Conservation (phyloP, 495 filamentous ascomycete species). For the Penicillium lagena region DNA sequence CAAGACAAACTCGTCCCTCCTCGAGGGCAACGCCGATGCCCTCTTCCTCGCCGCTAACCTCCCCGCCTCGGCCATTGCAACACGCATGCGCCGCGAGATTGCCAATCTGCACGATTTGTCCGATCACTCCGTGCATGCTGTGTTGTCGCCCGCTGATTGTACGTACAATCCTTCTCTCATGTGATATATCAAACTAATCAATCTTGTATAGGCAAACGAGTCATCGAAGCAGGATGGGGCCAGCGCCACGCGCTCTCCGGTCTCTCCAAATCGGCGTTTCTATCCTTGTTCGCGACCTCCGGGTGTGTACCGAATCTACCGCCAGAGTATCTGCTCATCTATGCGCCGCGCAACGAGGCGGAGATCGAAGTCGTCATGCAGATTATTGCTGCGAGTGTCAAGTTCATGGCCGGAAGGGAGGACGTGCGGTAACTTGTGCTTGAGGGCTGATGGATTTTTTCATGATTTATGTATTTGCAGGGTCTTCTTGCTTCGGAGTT, state of each 20-base stretch:
- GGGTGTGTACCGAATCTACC: constrained; percentile 31
- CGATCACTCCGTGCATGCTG: constrained; percentile 72
- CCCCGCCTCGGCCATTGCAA: constrained; percentile 8
- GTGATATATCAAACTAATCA: no score
- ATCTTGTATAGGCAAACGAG: constrained; percentile 45
- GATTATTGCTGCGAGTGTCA: constrained; percentile 60
- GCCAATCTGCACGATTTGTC: constrained; percentile 63
- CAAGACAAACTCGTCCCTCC: constrained; percentile 17
- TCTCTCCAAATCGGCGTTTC: constrained; percentile 27
- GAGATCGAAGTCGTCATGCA: constrained; percentile 63
- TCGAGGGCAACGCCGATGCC: constrained; percentile 24
- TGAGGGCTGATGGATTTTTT: background rate
- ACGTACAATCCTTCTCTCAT: background rate
- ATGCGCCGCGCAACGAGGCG: constrained; percentile 65
- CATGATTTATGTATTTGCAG: background rate
- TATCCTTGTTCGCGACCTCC: constrained; percentile 30
- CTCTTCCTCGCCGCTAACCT: constrained; percentile 21
- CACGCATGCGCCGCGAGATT: constrained; percentile 54
- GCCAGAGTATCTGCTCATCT: constrained; percentile 70
- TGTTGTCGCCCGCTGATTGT: constrained; percentile 68
- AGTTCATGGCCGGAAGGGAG: constrained; percentile 27
- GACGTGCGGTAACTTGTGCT: constrained; percentile 12
- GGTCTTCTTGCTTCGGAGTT: background rate
- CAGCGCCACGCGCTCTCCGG: constrained; percentile 78
- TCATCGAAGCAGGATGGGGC: constrained; percentile 81